Conservation (phyloP, 805 yeast species). For the Yarrowia deformans region DNA sequence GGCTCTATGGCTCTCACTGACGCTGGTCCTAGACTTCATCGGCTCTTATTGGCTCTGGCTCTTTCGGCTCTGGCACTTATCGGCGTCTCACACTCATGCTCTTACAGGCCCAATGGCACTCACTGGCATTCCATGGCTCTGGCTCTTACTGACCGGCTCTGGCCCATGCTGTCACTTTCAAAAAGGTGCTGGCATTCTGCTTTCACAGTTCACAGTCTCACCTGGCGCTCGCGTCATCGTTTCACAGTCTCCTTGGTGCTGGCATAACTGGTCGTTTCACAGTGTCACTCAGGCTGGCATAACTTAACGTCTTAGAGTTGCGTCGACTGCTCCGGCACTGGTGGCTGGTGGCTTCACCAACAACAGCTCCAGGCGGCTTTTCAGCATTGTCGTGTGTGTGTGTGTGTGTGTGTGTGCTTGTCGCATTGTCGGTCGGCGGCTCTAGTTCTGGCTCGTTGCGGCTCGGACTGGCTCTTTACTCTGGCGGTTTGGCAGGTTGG, state of each 20-base stretch:
- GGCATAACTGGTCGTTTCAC: neutral
- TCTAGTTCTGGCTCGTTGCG: neutral
- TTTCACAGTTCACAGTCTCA: conserved; percentile 3
- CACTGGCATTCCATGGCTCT: neutral
- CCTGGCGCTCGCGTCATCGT: conserved; percentile 1
- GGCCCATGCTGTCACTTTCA: neutral
- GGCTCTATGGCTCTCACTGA: neutral
- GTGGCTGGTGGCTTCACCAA: neutral
- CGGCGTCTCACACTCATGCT: neutral
- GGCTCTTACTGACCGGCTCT: conserved; percentile 1
- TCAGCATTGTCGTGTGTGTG: neutral
- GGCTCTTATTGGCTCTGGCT: neutral
- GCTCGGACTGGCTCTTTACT: neutral
- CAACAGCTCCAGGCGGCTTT: conserved; percentile 6
- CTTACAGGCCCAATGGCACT: neutral
- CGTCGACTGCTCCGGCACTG: neutral
- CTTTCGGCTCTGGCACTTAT: neutral
- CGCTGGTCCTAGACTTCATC: neutral
- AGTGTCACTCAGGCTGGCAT: neutral
- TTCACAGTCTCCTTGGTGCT: conserved; percentile 1
- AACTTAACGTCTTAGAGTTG: neutral
- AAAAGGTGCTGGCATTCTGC: neutral
- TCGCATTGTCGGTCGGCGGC: conserved; percentile 9
- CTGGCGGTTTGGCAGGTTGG: conserved; percentile 1
- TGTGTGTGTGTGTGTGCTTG: neutral